A percentile compares a stretch with the other conserved stretches of the same genome.
Evolutionary conservation across 371 early-diverging fungal genomes (phyloP).

Genomic region (Rhizopus delemar): DNA sequence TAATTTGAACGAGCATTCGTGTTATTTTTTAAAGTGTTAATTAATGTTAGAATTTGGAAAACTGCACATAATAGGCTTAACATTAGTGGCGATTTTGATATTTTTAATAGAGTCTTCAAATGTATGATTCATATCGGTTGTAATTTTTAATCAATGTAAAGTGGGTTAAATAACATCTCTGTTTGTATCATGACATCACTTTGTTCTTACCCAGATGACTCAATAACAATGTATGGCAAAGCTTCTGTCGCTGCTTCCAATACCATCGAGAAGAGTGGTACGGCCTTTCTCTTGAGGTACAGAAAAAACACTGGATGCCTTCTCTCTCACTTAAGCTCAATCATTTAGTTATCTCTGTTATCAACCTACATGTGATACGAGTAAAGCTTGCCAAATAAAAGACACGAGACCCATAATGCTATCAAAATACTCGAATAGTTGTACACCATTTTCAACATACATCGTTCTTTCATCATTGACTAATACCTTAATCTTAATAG

Average conservation of each 20-base stretch:
- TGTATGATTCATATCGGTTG: constrained; percentile 14
- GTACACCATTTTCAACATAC: constrained; percentile 16
- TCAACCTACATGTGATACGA: background rate
- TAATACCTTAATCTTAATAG: constrained; percentile 11
- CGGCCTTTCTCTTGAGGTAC: constrained; percentile 12
- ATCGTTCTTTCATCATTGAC: constrained; percentile 20
- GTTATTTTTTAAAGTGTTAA: background rate
- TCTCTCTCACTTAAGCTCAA: constrained; percentile 17
- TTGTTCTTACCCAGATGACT: constrained; percentile 19
- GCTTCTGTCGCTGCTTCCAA: constrained; percentile 16
- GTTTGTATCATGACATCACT: constrained; percentile 7
- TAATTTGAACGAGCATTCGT: no score
- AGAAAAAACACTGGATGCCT: constrained; percentile 22
- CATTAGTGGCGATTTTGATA: constrained; percentile 17
- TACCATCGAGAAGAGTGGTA: constrained; percentile 16
- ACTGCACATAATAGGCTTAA: constrained; percentile 17
- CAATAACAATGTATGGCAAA: constrained; percentile 9
- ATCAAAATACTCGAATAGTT: constrained; percentile 8
- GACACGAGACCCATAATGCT: constrained; percentile 15
- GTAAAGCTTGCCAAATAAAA: constrained; percentile 11
- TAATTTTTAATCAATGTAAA: constrained; percentile 18
- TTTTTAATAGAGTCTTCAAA: constrained; percentile 22
- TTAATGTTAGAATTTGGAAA: constrained; percentile 14
- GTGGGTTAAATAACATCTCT: constrained; percentile 8
- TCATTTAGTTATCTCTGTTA: no score